Base-by-base conservation (phyloP, 805 yeast species). In the Candida wancherniae region DNA sequence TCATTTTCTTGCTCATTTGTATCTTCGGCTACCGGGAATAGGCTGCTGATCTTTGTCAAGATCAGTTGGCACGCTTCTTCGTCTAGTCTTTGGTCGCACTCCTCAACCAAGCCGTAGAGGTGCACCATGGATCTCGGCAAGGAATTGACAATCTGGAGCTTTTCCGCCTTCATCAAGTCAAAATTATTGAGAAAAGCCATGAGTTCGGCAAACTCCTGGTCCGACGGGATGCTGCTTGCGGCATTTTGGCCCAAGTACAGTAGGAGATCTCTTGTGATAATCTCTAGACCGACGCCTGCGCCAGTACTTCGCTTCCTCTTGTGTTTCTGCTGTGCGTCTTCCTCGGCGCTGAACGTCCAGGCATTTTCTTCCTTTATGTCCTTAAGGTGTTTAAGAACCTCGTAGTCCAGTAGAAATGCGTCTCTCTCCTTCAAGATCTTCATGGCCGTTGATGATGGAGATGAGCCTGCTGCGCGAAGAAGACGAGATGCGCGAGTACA, bases 31-130 rank as follows among this genome's bases (percentile, higher is more conserved):
- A 62, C 48, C 2, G 83, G 84, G 51, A 76, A 73, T 33, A 71
- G 61, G 22, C 66, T 66, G n/a, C 58, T 48, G 12, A 85, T 66
- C 29, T 77, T 67, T 4, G 61, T 71, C 18, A 90, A 41, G 2
- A 90, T 71, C 3, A 63, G 61, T 26, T 76, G 72, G 28, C 84
- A 68, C 37, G 78, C 69, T 1, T 74, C 81, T 37, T 83, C 84
- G n/a, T 63, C 59, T 47, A 87, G 81, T 45, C 98, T 67, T 39
- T 75, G 77, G 45, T 90, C 98, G 56, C 95, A 90, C 51, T 92
- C 97, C 51, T 90, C 98, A 1, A 90, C 77, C 17, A 90, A 61
- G 0, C 92, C 70, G 52, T 77, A 86, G 30, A 90, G 64, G 21
- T 75, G 80, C 9, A 88, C 96, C 67, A 85, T 61, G 4, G 85